phyloP scores from a whole-genome alignment of 1,284 basidiomycete genomes.

The Lignosus rhinocerotis region DNA sequence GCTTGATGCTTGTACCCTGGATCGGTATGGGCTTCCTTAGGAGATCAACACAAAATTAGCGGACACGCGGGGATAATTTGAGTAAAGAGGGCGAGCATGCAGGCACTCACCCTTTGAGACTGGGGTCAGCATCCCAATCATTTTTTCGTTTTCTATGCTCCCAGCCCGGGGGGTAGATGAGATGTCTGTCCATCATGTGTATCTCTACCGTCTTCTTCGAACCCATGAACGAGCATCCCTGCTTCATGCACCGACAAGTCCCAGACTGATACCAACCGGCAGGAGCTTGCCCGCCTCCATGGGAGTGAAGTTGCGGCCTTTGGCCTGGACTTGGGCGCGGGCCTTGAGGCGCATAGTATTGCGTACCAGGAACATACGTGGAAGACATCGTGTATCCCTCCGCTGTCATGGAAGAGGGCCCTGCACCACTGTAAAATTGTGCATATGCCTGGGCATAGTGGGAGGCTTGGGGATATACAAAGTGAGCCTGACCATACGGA shows the following conservation, averaged over 20 bases:
- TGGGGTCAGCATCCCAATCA: conserved; percentile 78
- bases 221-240: conserved; percentile 73
- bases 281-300: conserved; percentile 21
- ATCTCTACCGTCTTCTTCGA: conserved; percentile 74
- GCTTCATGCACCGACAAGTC: conserved; percentile 60
- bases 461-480: conserved; percentile 35
- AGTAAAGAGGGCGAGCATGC: background rate
- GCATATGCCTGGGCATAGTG: conserved; percentile 67
- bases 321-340: background rate
- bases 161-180: conserved; percentile 81
- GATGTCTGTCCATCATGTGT: conserved; percentile 90
- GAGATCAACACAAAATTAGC: background rate
- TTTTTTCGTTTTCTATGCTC: conserved; percentile 58
- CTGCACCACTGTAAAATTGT: conserved; percentile 27
- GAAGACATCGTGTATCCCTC: conserved; percentile 59
- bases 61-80: background rate
- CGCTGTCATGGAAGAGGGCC: conserved; percentile 39
- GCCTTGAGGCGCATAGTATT: conserved; percentile 3
- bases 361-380: conserved; percentile 40
- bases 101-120: conserved; percentile 61
- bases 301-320: conserved; percentile 1
- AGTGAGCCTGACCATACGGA: conserved; percentile 38
- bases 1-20: conserved; percentile 74
- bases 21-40: conserved; percentile 72
- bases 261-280: conserved; percentile 64